Conservation (phyloP, 768 basidiomycete species). For the Suillus clintonianus region DNA sequence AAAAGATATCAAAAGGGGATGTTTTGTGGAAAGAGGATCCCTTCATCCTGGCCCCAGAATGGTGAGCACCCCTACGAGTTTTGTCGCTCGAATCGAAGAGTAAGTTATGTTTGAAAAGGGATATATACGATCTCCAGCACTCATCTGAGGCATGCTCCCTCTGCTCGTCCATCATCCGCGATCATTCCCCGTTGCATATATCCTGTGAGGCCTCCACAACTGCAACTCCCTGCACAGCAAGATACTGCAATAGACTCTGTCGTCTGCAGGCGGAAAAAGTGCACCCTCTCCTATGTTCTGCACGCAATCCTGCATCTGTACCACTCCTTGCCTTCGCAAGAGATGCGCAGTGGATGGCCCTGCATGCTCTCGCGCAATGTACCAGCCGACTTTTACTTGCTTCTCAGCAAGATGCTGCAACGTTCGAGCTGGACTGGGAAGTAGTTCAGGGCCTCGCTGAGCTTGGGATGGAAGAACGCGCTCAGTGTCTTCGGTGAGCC, state of each 20-base stretch:
- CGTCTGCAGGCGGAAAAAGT: constrained; percentile 59
- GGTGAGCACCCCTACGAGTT: constrained; percentile 46
- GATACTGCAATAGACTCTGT: constrained; percentile 84
- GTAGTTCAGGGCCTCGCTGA: constrained; percentile 66
- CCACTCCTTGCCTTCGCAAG: constrained; percentile 63
- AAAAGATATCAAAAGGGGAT: constrained; percentile 69
- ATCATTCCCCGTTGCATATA: constrained; percentile 46
- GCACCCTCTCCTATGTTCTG: constrained; percentile 74
- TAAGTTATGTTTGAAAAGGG: constrained; percentile 45
- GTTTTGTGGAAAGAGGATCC: constrained; percentile 86
- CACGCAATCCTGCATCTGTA: constrained; percentile 68
- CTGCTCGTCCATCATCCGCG: constrained; percentile 67
- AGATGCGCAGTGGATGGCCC: constrained; percentile 62
- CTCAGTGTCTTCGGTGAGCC: constrained; percentile 32
- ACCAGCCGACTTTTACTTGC: constrained; percentile 65
- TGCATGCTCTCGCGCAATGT: constrained; percentile 72
- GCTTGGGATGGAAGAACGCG: constrained; percentile 73
- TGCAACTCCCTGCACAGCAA: constrained; percentile 50
- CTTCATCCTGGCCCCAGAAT: constrained; percentile 79
- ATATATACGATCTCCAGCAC: constrained; percentile 71
- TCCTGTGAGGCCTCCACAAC: constrained; percentile 53
- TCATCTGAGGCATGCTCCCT: constrained; percentile 63
- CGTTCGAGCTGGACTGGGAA: constrained; percentile 47
- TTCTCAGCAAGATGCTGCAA: constrained; percentile 44
- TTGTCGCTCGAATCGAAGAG: not conserved